A percentile compares a stretch with the other conserved stretches of the same genome.
These are phyloP conservation scores for Paragyromitra xinjiangensis DNA, from an alignment of 495 filamentous ascomycete genomes.

Conservation along the genomic window DNA sequence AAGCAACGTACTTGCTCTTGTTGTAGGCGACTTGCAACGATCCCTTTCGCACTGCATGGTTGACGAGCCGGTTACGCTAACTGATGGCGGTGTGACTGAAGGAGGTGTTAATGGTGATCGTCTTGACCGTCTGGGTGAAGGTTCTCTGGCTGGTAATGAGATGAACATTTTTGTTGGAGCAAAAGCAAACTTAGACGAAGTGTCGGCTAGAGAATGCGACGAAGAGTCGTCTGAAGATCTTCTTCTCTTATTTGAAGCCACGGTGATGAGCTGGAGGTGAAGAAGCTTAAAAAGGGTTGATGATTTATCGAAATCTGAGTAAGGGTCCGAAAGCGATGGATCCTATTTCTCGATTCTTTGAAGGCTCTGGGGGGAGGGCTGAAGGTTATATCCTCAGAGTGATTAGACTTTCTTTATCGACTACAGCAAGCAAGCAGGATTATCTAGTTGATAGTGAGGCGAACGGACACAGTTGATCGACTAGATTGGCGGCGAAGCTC, in stretches of 20 bases:
- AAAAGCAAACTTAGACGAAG: constrained; percentile 53
- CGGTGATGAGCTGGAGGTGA: constrained; percentile 28
- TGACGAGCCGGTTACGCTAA: constrained; percentile 54
- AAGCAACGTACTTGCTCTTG: constrained; percentile 51
- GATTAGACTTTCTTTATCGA: constrained; percentile 2
- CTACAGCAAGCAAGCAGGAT: constrained; percentile 35
- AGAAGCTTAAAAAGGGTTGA: constrained; percentile 9
- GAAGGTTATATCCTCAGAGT: constrained; percentile 28
- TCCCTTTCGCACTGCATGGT: constrained; percentile 56
- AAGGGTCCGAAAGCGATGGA: neutral
- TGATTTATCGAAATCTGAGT: constrained; percentile 18
- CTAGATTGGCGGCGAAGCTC: constrained; percentile 41
- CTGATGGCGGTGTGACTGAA: constrained; percentile 56
- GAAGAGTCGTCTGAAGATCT: constrained; percentile 54
- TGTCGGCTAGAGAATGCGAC: constrained; percentile 26
- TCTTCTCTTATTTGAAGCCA: constrained; percentile 56
- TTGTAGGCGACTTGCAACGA: constrained; percentile 55
- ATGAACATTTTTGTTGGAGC: constrained; percentile 54
- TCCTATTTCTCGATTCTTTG: neutral
- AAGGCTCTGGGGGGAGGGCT: neutral
- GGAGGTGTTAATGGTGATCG: constrained; percentile 57
- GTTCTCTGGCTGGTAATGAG: constrained; percentile 52
- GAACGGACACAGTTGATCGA: constrained; percentile 41
- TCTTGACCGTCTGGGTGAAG: constrained; percentile 42
- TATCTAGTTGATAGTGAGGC: constrained; percentile 33